A percentile compares a stretch with the other conserved stretches of the same genome.
These are phyloP conservation scores for Paraphaeosphaeria minitans DNA, from an alignment of 2,329 filamentous ascomycete genomes.

Conservation along the genomic window DNA sequence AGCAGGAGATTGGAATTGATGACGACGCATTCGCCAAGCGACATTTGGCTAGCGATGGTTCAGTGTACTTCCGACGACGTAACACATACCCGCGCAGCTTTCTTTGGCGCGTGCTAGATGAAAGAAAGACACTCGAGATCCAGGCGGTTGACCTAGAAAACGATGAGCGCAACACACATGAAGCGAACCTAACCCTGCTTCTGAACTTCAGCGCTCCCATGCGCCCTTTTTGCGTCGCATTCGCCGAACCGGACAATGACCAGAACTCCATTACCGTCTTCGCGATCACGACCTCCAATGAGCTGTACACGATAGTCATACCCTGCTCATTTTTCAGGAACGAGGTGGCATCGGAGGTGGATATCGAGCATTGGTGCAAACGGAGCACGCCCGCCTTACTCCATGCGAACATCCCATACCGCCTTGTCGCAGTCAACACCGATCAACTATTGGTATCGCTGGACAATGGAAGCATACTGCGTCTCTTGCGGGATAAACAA, in stretches of 20 bases:
- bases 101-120: constrained; percentile 86
- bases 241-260: constrained; percentile 74
- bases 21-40: constrained; percentile 74
- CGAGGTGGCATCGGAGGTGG: constrained; percentile 70
- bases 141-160: constrained; percentile 80
- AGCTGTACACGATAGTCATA: constrained; percentile 83
- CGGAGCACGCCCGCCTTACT: constrained; percentile 74
- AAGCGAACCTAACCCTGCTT: constrained; percentile 76
- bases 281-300: constrained; percentile 76
- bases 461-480: constrained; percentile 76
- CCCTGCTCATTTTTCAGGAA: constrained; percentile 81
- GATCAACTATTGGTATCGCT: constrained; percentile 80
- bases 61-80: constrained; percentile 81
- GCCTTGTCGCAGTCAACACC: constrained; percentile 74
- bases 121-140: constrained; percentile 79
- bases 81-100: constrained; percentile 81
- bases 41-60: constrained; percentile 74
- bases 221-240: constrained; percentile 75
- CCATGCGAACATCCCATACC: constrained; percentile 77
- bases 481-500: constrained; percentile 54
- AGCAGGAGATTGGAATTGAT: constrained; percentile 59
- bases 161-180: constrained; percentile 64
- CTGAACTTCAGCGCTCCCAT: constrained; percentile 78
- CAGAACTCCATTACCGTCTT: constrained; percentile 80
- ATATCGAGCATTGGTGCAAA: constrained; percentile 77